A percentile compares a stretch with the other conserved stretches of the same genome.
These are phyloP conservation scores for Lactarius quietus DNA, from an alignment of 768 basidiomycete genomes.

Conservation along the genomic window DNA sequence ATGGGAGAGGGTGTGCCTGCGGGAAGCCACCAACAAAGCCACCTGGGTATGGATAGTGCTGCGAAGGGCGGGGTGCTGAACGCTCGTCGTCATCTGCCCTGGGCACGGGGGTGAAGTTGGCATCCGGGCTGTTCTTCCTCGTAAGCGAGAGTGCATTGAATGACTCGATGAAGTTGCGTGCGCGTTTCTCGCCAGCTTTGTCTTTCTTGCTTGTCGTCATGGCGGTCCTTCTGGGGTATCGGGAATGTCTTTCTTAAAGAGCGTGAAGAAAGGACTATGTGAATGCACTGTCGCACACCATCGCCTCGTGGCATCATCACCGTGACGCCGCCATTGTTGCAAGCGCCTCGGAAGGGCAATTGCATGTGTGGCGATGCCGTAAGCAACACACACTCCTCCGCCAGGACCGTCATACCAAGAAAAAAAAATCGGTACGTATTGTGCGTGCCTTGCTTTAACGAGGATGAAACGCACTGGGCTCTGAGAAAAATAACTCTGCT, in stretches of 20 bases:
- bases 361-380: not conserved
- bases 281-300: not conserved
- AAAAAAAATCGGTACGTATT: constrained; percentile 10
- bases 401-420: not conserved
- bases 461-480: constrained; percentile 65
- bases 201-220: constrained; percentile 13
- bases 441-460: not conserved
- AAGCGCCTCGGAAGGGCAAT: not conserved
- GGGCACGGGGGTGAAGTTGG: not conserved
- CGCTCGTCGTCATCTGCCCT: not conserved
- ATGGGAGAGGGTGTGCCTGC: constrained; percentile 2
- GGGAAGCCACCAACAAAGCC: not conserved
- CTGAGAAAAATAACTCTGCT: constrained; percentile 42
- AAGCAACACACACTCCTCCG: not conserved
- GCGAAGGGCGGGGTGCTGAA: not conserved
- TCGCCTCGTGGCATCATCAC: constrained; percentile 9
- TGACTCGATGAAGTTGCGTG: constrained; percentile 33
- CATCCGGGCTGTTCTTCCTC: constrained; percentile 16
- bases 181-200: constrained; percentile 14
- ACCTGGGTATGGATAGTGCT: not conserved
- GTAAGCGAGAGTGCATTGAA: constrained; percentile 36
- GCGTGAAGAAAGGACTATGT: not conserved
- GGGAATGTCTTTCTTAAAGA: constrained; percentile 3
- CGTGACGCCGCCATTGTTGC: not conserved
- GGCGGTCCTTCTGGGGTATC: not conserved